Conservation (phyloP, 106 monocot genomes). For the Allium fistulosum region DNA sequence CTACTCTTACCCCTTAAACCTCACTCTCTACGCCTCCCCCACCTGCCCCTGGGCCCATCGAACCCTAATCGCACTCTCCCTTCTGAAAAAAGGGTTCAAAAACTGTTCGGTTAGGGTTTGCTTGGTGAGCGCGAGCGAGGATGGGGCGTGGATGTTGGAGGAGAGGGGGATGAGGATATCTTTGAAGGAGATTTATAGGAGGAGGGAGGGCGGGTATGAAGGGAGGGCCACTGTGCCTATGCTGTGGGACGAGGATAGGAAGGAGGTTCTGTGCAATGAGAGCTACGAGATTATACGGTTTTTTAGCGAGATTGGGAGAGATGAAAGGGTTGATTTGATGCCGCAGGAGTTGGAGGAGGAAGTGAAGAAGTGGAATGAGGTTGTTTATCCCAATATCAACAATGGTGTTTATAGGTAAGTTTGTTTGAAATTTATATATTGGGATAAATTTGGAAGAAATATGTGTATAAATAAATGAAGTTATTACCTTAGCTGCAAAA, state of each 20-base stretch:
- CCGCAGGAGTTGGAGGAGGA: slow-evolving; percentile 30
- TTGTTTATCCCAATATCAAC: slow-evolving; percentile 73
- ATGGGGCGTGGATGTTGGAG: slow-evolving; percentile 15
- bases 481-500: too few species aligned
- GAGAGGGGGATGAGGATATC: slow-evolving; percentile 30
- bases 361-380: slow-evolving; percentile 63
- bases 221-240: slow-evolving; percentile 92
- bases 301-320: slow-evolving; percentile 17
- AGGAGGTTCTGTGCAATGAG: slow-evolving; percentile 86
- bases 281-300: slow-evolving; percentile 79
- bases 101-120: slow-evolving; percentile 26
- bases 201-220: slow-evolving; percentile 49
- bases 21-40: slow-evolving; percentile 77
- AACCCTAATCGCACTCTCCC: slow-evolving; percentile 65
- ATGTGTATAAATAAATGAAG: too few species aligned
- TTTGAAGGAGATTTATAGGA: slow-evolving; percentile 63
- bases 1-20: slow-evolving; percentile 11
- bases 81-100: too few species aligned
- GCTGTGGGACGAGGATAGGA: slow-evolving; percentile 66
- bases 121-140: slow-evolving; percentile 48
- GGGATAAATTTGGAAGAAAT: too few species aligned
- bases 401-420: slow-evolving; percentile 91
- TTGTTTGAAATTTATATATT: not conserved
- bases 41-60: slow-evolving; percentile 99
- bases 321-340: slow-evolving; percentile 26